These are phyloP conservation scores for Rhexocercosporidium sp. DNA, from an alignment of 2,329 filamentous ascomycete genomes.

Conservation along the genomic window DNA sequence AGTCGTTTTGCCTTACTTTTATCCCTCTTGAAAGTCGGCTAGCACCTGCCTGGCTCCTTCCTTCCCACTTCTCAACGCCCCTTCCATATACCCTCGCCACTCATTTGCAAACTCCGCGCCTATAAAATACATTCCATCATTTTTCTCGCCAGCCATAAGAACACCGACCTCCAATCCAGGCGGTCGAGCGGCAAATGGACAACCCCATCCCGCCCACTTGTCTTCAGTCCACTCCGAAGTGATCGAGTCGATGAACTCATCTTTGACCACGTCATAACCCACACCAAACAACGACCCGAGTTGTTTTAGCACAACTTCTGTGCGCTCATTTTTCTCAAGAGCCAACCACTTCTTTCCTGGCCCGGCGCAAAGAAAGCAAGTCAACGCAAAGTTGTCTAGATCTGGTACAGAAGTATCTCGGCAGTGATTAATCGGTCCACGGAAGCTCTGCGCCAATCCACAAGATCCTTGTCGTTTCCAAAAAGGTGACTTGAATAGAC, in stretches of 20 bases:
- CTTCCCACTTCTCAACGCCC: slow-evolving; percentile 4
- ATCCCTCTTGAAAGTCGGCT: not conserved
- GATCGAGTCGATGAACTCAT: not conserved
- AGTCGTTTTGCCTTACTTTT: not conserved
- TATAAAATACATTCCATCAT: slow-evolving; percentile 1
- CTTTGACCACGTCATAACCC: not conserved
- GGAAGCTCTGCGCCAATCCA: slow-evolving; percentile 5
- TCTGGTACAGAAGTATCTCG: slow-evolving; percentile 6
- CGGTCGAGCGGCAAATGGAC: slow-evolving; percentile 10
- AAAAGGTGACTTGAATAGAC: slow-evolving; percentile 44
- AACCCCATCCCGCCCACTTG: slow-evolving; percentile 10
- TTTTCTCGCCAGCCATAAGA: not conserved
- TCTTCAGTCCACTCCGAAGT: slow-evolving; percentile 11
- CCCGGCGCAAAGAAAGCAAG: slow-evolving; percentile 8
- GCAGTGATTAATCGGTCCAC: slow-evolving; percentile 6
- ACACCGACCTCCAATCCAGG: not conserved
- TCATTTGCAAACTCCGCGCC: slow-evolving; percentile 6
- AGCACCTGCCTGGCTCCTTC: not conserved
- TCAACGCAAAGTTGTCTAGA: not conserved
- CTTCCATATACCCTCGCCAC: slow-evolving; percentile 19
- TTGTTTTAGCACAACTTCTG: not conserved
- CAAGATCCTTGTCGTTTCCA: slow-evolving; percentile 26
- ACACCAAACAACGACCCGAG: slow-evolving; percentile 10
- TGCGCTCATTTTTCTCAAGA: not conserved
- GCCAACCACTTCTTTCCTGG: slow-evolving; percentile 5